Evolutionary conservation across 192 early-diverging fungal genomes (phyloP), one percentile per base, ranked within the genome.

Genomic region (Coemansia sp.): DNA sequence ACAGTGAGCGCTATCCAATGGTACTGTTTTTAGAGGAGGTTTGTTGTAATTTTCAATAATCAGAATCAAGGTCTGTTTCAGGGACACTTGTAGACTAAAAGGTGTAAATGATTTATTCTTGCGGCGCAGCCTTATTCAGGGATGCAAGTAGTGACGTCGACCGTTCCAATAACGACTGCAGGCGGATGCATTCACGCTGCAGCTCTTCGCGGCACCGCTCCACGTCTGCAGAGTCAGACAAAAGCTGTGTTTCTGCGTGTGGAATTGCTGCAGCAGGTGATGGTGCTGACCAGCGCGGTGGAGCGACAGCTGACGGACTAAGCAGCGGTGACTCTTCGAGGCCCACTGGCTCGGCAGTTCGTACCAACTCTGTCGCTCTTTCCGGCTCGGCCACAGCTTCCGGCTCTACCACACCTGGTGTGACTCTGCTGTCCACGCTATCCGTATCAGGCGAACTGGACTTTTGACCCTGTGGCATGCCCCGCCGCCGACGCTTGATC

Each of bases 401-500:
- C 49, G 18, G 18, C n/a, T 51, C 49, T 4, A 51, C 18, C n/a
- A 51, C 15, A 34, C 8, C 31, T 34, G 31, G 31, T 8, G 6
- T 34, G 31, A 34, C 31, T 34, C 31, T 2, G 7, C 31, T 8
- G 7, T 34, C 31, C 51, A 53, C 26, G 14, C 31, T 53, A 14
- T 18, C 8, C 8, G 12, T 12, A 51, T 44, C 40, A n/a, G 40
- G 40, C 40, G 40, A 44, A n/a, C 40, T 44, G 1, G 40, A 44
- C 40, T 12, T 44, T 44, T 44, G 40, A n/a, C 40, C 15, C 40
- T 44, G 40, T 14, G 40, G 40, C 40, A 26, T 26, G 66, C 87
- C 84, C 20, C 90, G 82, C 40, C 88, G 87, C 20, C 89, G 78
- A 3, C 92, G 81, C 67, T 88, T 86, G 68, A 92, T 90, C 17